Evolutionary conservation across 2,329 filamentous ascomycete species (phyloP).

Genomic region (Ceratocystis cubensis): DNA sequence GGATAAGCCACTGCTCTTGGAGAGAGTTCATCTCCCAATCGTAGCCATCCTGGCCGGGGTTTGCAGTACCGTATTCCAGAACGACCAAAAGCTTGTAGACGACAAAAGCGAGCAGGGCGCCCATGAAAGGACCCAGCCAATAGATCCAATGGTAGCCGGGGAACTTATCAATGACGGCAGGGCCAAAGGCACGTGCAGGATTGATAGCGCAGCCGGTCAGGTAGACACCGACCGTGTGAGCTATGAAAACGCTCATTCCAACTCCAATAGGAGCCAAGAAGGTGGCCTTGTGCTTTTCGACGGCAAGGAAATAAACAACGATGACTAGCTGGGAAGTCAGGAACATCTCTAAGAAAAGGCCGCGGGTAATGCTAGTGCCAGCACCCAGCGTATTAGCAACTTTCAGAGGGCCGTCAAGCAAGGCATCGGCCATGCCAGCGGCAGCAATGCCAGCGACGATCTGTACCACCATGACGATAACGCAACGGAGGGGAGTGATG

Average conservation of each 20-base stretch:
- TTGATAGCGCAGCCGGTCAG: slow-evolving; percentile 40
- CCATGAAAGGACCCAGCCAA: slow-evolving; percentile 42
- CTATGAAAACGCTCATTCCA: slow-evolving; percentile 56
- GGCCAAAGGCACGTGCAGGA: slow-evolving; percentile 40
- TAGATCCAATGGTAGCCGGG: slow-evolving; percentile 41
- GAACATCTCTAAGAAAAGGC: slow-evolving; percentile 56
- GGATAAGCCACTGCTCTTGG: slow-evolving; percentile 18
- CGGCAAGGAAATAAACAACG: slow-evolving; percentile 56
- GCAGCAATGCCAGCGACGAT: slow-evolving; percentile 47
- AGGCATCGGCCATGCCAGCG: slow-evolving; percentile 42
- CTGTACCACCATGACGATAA: slow-evolving; percentile 44
- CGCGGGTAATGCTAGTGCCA: slow-evolving; percentile 41
- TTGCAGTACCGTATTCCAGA: slow-evolving; percentile 40
- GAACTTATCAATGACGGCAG: slow-evolving; percentile 35
- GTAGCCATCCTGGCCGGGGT: slow-evolving; percentile 37
- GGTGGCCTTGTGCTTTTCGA: slow-evolving; percentile 61
- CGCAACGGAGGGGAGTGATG: slow-evolving; percentile 39
- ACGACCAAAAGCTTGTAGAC: slow-evolving; percentile 40
- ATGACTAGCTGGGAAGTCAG: slow-evolving; percentile 51
- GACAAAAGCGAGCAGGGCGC: slow-evolving; percentile 36
- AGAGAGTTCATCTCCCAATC: slow-evolving; percentile 25
- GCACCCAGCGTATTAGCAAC: slow-evolving; percentile 45
- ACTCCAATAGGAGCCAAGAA: slow-evolving; percentile 61
- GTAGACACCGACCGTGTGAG: slow-evolving; percentile 35
- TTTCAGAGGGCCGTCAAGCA: slow-evolving; percentile 45